Conservation (phyloP, 1,139 yeast species). For the Blastobotrys apis region DNA sequence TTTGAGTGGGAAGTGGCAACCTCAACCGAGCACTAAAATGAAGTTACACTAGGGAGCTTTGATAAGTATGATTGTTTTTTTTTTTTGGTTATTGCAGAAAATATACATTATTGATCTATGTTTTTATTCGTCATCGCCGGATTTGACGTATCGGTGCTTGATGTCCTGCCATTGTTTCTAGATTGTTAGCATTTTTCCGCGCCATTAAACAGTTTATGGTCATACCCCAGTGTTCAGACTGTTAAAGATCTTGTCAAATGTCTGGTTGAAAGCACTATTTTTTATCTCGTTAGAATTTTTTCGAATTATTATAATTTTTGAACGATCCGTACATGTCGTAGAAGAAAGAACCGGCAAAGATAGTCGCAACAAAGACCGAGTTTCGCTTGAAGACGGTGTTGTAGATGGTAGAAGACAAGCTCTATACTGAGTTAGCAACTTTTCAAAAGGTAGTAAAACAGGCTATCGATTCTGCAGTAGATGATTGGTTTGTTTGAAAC, state of each 20-base stretch:
- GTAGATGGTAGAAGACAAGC: conserved; percentile 53
- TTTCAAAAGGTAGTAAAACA: no score
- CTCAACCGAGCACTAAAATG: no score
- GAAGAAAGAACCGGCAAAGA: conserved; percentile 81
- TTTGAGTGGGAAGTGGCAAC: no score
- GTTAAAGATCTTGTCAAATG: conserved; percentile 79
- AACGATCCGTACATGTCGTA: conserved; percentile 58
- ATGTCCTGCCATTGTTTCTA: conserved; percentile 93
- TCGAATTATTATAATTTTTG: not conserved
- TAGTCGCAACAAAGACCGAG: conserved; percentile 81
- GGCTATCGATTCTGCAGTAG: no score
- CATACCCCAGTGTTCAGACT: conserved; percentile 73
- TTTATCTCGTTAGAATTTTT: conserved; percentile 8
- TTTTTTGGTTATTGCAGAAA: no score
- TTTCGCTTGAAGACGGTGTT: conserved; percentile 86
- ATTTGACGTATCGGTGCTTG: conserved; percentile 50
- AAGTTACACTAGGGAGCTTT: no score
- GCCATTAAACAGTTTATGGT: conserved; percentile 6
- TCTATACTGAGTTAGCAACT: no score
- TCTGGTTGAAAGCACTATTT: conserved; percentile 64
- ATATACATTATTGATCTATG: no score
- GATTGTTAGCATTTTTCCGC: conserved; percentile 13
- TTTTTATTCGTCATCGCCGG: conserved; percentile 32
- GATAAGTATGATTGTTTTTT: no score
- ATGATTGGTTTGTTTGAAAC: no score